These are phyloP conservation scores for Fistulinella cinereoalba DNA, from an alignment of 1,284 basidiomycete genomes.

Conservation along the genomic window DNA sequence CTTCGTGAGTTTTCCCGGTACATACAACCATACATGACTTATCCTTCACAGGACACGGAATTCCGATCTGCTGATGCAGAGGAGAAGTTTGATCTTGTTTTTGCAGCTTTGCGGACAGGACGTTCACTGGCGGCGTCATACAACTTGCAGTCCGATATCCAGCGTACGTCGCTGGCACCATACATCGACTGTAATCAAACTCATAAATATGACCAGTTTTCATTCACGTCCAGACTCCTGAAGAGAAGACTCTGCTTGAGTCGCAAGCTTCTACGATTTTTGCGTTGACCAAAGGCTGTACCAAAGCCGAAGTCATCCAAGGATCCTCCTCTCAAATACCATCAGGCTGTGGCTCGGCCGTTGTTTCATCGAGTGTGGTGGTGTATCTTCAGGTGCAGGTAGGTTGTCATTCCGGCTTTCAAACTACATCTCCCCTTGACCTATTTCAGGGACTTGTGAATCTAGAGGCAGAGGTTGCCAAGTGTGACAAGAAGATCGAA, in stretches of 20 bases:
- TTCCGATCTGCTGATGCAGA: slow-evolving; percentile 76
- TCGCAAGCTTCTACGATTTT: slow-evolving; percentile 75
- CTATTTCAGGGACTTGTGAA: slow-evolving; percentile 73
- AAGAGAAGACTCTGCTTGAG: slow-evolving; percentile 64
- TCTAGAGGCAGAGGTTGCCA: slow-evolving; percentile 79
- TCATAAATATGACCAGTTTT: slow-evolving; percentile 57
- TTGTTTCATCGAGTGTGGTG: slow-evolving; percentile 73
- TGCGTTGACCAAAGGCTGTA: slow-evolving; percentile 89
- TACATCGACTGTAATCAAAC: background rate
- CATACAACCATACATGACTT: background rate
- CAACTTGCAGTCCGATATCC: slow-evolving; percentile 85
- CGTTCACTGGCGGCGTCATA: slow-evolving; percentile 91
- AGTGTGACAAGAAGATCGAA: slow-evolving; percentile 84
- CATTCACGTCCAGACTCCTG: slow-evolving; percentile 68
- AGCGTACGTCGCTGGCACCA: slow-evolving; percentile 49
- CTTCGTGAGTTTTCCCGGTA: slow-evolving; percentile 49
- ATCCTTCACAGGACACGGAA: slow-evolving; percentile 48
- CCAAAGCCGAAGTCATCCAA: slow-evolving; percentile 61
- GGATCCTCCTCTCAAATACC: slow-evolving; percentile 66
- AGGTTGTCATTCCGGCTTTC: slow-evolving; percentile 26
- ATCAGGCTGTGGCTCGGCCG: slow-evolving; percentile 82
- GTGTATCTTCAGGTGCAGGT: slow-evolving; percentile 85
- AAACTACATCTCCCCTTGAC: background rate
- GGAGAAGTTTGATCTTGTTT: slow-evolving; percentile 85
- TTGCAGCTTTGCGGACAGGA: slow-evolving; percentile 74